Base-by-base conservation (phyloP, 2,329 filamentous ascomycete genomes). In the Scedosporium aurantiacum region DNA sequence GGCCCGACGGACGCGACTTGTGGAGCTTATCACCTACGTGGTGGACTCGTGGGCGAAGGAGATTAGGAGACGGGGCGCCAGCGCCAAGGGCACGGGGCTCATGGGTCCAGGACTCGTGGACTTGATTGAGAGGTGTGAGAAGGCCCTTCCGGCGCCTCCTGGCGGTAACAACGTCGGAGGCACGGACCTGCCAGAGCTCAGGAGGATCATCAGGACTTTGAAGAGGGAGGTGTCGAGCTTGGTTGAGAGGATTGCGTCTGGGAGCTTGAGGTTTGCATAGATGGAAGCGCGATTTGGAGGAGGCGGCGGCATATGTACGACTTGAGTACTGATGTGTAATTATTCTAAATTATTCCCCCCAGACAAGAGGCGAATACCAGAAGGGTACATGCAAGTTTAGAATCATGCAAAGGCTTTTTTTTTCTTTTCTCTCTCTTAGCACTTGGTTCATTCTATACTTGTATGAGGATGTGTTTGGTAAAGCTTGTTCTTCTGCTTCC, bases 1-100 rank as follows among this genome's bases (percentile, higher is more conserved):
- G 28, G 70, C 70, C 40, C 70, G 72, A 40, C 75, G 81, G 59
- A 78, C 75, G 62, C 73, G 77, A 21, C 74, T 85, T 23, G 78
- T 83, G 47, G 80, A 83, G 69, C 80, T 82, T 71, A 81, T 84
- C 65, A 72, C 76, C 43, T 76, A 74, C 58, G 76, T 76, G 0
- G 75, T 82, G 10, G 75, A 76, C 60, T 72, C 74, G 61, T 82
- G 80, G 80, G 74, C 77, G 14, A 73, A 75, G 25, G 79, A 82
- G 62, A 72, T 78, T 5, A 77, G 80, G 65, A 72, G 79, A 56
- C 75, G 76, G 16, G 78, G 77, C 58, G 77, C 75, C 54, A 66
- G 65, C 10, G 69, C 69, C 67, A 72, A 74, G 14, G 64, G 70
- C 4, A 72, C 71, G 1, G 61, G 61, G 5, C 28, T 57, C 7